Percentiles rank a stretch among this genome's conserved stretches.
These are phyloP conservation scores for Picea glauca DNA, from an alignment of 75 land plant species.

Conservation along the genomic window DNA sequence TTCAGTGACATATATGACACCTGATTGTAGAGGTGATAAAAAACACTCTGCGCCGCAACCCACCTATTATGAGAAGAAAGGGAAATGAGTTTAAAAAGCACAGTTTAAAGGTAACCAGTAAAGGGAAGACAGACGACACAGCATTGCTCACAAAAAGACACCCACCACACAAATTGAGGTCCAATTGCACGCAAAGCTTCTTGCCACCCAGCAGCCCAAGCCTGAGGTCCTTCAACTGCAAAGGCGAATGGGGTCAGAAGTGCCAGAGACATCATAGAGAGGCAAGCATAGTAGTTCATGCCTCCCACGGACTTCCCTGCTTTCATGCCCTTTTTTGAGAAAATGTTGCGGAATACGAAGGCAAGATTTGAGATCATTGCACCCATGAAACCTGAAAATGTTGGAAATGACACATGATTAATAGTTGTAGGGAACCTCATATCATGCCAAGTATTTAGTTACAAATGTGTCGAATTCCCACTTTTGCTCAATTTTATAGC, in stretches of 20 bases:
- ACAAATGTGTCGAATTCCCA: background rate
- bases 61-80: constrained; percentile 34
- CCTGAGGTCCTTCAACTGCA: constrained; percentile 79
- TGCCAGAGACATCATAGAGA: constrained; percentile 66
- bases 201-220: constrained; percentile 74
- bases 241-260: constrained; percentile 80
- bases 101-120: background rate
- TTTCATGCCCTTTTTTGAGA: constrained; percentile 89
- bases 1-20: constrained; percentile 84
- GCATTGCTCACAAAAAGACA: background rate
- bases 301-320: constrained; percentile 77
- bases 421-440: background rate
- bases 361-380: constrained; percentile 87
- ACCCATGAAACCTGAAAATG: constrained; percentile 66
- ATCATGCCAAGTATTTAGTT: background rate
- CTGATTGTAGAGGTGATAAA: constrained; percentile 78
- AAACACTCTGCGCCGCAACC: constrained; percentile 79
- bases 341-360: constrained; percentile 85
- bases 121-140: background rate
- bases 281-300: constrained; percentile 86
- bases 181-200: constrained; percentile 59
- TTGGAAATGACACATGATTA: constrained; percentile 2
- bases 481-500: background rate
- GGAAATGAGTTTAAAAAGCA: background rate
- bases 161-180: constrained; percentile 62